A percentile compares a stretch with the other conserved stretches of the same genome.
phyloP scores from a whole-genome alignment of 768 basidiomycete species.

The Exsudoporus frostii region DNA sequence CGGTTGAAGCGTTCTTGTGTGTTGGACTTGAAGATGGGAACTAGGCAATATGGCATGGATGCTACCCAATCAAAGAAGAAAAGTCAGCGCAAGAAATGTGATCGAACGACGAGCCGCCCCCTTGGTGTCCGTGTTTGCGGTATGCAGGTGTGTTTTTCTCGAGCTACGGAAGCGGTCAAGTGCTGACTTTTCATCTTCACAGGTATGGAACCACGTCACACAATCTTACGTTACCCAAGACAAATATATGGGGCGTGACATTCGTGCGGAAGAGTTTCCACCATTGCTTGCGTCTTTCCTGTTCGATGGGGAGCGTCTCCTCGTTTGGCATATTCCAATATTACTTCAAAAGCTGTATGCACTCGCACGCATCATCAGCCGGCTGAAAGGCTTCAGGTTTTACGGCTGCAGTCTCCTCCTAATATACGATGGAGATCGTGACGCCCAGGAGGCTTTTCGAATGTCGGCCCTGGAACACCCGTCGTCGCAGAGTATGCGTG shows the following conservation, averaged over 20 bases:
- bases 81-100: constrained; percentile 98
- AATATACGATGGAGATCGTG: constrained; percentile 95
- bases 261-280: constrained; percentile 82
- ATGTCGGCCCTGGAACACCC: constrained; percentile 61
- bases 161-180: neutral
- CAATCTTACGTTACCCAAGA: constrained; percentile 89
- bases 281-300: constrained; percentile 81
- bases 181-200: constrained; percentile 10
- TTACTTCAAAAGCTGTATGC: constrained; percentile 90
- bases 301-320: constrained; percentile 74
- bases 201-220: constrained; percentile 92
- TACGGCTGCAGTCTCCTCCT: constrained; percentile 96
- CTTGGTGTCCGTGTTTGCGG: constrained; percentile 94
- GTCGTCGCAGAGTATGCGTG: constrained; percentile 64
- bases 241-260: constrained; percentile 93
- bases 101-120: constrained; percentile 87
- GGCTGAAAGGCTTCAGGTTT: constrained; percentile 93
- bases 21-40: constrained; percentile 99
- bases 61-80: constrained; percentile 91
- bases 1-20: constrained; percentile 89
- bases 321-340: constrained; percentile 89
- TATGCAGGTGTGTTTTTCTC: constrained; percentile 79
- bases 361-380: constrained; percentile 87
- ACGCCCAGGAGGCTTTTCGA: constrained; percentile 76
- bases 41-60: constrained; percentile 96